These are phyloP conservation scores for Pyrus communis DNA, from an alignment of 306 rosid species.

Conservation along the genomic window DNA sequence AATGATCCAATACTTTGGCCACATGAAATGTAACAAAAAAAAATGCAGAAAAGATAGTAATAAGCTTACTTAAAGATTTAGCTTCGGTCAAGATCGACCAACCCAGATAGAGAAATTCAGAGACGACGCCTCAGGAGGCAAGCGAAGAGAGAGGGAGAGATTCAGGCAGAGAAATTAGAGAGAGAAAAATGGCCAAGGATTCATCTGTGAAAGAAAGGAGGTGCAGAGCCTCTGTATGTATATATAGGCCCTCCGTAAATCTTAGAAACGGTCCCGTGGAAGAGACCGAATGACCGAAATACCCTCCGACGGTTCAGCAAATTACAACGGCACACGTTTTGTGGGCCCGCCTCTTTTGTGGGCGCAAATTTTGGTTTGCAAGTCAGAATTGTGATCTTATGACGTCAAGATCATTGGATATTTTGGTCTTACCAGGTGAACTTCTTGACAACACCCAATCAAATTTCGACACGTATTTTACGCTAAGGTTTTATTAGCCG, in stretches of 20 bases:
- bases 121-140: neutral
- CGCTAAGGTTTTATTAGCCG: neutral
- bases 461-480: neutral
- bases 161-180: neutral
- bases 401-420: neutral
- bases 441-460: neutral
- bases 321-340: conserved; percentile 14
- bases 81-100: conserved; percentile 10
- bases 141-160: neutral
- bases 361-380: neutral
- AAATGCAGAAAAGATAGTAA: neutral
- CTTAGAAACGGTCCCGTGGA: conserved; percentile 1
- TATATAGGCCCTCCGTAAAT: neutral
- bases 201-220: neutral
- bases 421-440: neutral
- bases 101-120: neutral
- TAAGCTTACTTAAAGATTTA: conserved; percentile 17
- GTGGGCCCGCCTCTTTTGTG: neutral
- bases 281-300: neutral
- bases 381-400: neutral
- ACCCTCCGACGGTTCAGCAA: neutral
- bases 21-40: neutral
- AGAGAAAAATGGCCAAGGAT: neutral
- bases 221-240: neutral
- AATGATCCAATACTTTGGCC: neutral